Base-by-base conservation (phyloP, 768 basidiomycete species). In the Epithele typhae region DNA sequence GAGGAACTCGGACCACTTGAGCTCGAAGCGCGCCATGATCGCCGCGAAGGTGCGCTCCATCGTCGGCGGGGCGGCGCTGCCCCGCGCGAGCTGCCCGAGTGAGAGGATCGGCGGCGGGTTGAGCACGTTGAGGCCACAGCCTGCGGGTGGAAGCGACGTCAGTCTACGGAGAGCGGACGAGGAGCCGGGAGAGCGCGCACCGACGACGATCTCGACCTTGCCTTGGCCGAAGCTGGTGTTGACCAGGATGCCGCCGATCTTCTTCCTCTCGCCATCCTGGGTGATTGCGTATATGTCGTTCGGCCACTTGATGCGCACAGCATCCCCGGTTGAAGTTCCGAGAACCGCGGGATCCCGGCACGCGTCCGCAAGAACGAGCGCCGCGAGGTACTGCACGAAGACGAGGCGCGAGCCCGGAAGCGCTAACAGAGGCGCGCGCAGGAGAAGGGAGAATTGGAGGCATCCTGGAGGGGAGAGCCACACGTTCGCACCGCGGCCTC, bases 381-480 rank as follows among this genome's bases (percentile, higher is more conserved):
- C 87, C 51, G 87, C 88, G 4, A 99, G 76, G 63, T 99, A 98
- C 60, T 99, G 96, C 9, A 94, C 67, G 61, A 98, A 96, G 21
- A 98, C 92, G 30, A 98, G 75, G 47, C 82, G 83, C 18, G 71
- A 68, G 0, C 80, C 69, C 3, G 81, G 79, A 54, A 85, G 65
- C 2, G 61, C 54, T 1, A 70, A 54, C 3, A 81, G 68, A 0
- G 79, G 67, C 1, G 84, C 67, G 5, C 86, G 81, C 14, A 89
- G 70, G 36, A 87, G 72, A 34, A 91, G 59, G 10, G 92, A 93
- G 63, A 94, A 84, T 49, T 85, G 82, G 7, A 98, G 79, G 60
- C 92, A 92, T 1, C 94, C 96, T 0, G 78, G 65, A 1, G 94
- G 95, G 0, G 94, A 96, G 32, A 97, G 76, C 96, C 95, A 98